These are phyloP conservation scores for Hirsutella thompsonii DNA, from an alignment of 2,329 filamentous ascomycete genomes.

Conservation along the genomic window DNA sequence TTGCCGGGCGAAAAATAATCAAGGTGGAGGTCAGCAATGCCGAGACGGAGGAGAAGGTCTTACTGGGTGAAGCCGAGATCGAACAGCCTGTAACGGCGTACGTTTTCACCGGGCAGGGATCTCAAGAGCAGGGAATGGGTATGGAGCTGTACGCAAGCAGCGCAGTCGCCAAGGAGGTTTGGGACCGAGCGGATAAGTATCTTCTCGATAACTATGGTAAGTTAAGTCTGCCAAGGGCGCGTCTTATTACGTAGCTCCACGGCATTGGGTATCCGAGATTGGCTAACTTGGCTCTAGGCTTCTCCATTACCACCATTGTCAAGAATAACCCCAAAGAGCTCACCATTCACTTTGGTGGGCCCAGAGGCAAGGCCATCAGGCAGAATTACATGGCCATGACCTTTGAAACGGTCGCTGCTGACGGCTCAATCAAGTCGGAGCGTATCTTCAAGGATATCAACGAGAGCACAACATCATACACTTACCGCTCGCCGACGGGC, in stretches of 20 bases:
- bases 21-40: constrained; percentile 95
- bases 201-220: constrained; percentile 97
- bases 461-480: constrained; percentile 89
- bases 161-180: constrained; percentile 88
- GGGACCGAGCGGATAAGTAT: constrained; percentile 95
- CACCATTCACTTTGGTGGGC: constrained; percentile 94
- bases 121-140: constrained; percentile 98
- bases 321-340: constrained; percentile 99
- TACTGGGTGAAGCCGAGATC: constrained; percentile 90
- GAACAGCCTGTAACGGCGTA: constrained; percentile 96
- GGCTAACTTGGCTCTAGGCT: constrained; percentile 37
- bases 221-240: constrained; percentile 13
- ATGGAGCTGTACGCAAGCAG: constrained; percentile 97
- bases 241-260: background rate
- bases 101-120: constrained; percentile 96
- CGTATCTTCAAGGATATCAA: constrained; percentile 98
- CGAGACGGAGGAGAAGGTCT: constrained; percentile 91
- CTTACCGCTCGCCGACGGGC: constrained; percentile 88
- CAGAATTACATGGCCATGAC: constrained; percentile 99
- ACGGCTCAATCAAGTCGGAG: constrained; percentile 92
- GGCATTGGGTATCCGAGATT: background rate
- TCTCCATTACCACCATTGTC: constrained; percentile 97
- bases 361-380: constrained; percentile 90
- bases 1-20: constrained; percentile 96
- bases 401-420: constrained; percentile 89